Conservation (phyloP, 228 moss, liverwort and hornwort species). For the Sphagnum fallax region DNA sequence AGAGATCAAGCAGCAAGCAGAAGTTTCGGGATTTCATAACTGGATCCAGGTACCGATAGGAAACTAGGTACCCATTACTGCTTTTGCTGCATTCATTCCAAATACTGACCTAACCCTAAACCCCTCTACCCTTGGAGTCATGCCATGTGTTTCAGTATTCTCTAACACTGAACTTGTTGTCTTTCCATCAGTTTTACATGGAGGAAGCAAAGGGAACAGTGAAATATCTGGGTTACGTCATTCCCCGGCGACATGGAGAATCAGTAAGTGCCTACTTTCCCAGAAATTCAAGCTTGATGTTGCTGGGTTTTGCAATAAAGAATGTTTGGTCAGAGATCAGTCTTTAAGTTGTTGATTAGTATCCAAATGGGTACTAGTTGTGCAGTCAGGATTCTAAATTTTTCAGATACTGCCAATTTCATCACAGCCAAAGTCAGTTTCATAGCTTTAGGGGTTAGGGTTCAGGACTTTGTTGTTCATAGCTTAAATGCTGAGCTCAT, state of each 20-base stretch:
- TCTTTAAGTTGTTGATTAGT: background rate
- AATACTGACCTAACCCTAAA: too few relatives aligned
- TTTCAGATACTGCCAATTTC: too few relatives aligned
- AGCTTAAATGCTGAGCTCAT: too few relatives aligned
- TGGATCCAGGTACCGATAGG: slow-evolving; percentile 76
- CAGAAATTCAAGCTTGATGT: slow-evolving; percentile 14
- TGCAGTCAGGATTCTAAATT: too few relatives aligned
- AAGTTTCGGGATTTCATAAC: slow-evolving; percentile 94
- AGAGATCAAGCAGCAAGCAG: slow-evolving; percentile 58
- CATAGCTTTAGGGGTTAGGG: too few relatives aligned
- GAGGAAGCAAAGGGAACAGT: slow-evolving; percentile 84
- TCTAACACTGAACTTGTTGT: background rate
- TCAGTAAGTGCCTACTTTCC: slow-evolving; percentile 30
- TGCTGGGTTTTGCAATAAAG: background rate
- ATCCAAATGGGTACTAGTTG: background rate
- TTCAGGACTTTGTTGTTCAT: too few relatives aligned
- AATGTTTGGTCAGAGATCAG: background rate
- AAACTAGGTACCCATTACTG: too few relatives aligned
- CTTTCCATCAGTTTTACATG: slow-evolving; percentile 9
- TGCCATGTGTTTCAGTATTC: background rate
- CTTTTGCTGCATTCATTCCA: too few relatives aligned
- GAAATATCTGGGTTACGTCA: slow-evolving; percentile 76
- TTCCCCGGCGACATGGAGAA: slow-evolving; percentile 74
- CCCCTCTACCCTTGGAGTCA: too few relatives aligned
- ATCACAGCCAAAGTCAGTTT: too few relatives aligned